phyloP scores from a whole-genome alignment of 179 eudicot genomes.

The Sideroxylon spinosum region DNA sequence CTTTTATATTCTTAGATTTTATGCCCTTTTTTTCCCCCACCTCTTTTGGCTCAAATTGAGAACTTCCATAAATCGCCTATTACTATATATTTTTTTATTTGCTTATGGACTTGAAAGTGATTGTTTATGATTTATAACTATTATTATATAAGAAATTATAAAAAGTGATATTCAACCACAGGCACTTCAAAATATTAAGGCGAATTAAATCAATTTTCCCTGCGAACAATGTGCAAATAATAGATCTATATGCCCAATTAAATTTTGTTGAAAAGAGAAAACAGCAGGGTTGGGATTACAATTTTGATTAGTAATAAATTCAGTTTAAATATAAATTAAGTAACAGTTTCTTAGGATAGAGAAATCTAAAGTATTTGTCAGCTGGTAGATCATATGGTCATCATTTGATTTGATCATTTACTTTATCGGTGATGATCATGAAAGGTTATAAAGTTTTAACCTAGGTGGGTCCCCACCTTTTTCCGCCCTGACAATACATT shows the following conservation, averaged over 20 bases:
- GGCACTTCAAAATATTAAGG: no score
- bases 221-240: no score
- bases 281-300: no score
- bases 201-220: no score
- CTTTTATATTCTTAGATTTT: conserved; percentile 17
- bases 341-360: not conserved
- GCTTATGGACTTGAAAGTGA: conserved; percentile 25
- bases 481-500: not conserved
- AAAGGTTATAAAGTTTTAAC: not conserved
- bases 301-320: no score
- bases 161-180: not conserved
- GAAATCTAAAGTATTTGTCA: not conserved
- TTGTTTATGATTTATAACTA: conserved; percentile 21
- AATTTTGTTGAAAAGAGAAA: no score
- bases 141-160: conserved; percentile 8
- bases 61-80: conserved; percentile 20
- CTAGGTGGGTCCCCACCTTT: not conserved
- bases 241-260: no score
- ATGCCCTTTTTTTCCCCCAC: not conserved
- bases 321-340: no score
- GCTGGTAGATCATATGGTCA: not conserved
- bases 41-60: conserved; percentile 18
- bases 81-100: not conserved
- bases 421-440: no score
- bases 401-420: not conserved